phyloP scores from a whole-genome alignment of 192 early-diverging fungal species.

The Coemansia sp. region DNA sequence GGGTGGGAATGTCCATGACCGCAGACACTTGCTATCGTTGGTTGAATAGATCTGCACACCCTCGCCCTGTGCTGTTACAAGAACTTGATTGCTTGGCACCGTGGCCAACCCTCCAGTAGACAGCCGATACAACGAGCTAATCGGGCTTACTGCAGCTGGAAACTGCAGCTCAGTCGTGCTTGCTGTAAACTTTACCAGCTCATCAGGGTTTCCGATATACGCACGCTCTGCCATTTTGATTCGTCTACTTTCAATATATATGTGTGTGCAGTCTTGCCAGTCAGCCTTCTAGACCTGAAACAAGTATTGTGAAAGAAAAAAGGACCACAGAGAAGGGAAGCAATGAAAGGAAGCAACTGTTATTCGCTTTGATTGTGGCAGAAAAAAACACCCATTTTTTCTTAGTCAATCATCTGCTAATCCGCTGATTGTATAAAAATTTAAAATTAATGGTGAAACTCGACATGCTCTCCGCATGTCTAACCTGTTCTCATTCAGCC shows the following conservation, averaged over 20 bases:
- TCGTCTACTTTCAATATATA: not conserved
- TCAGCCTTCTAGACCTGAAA: too few species aligned
- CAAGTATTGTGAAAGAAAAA: too few species aligned
- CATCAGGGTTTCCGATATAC: conserved; percentile 40
- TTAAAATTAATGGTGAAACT: too few species aligned
- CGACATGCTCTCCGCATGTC: too few species aligned
- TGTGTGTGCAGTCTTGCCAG: too few species aligned
- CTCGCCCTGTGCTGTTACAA: conserved; percentile 42
- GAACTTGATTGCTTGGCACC: conserved; percentile 22
- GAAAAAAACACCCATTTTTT: too few species aligned
- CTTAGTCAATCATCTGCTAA: not conserved
- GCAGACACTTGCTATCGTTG: conserved; percentile 47
- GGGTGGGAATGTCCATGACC: conserved; percentile 51
- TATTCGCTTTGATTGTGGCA: too few species aligned
- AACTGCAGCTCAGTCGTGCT: conserved; percentile 34
- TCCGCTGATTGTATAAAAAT: too few species aligned
- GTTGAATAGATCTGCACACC: conserved; percentile 49
- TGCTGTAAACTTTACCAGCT: conserved; percentile 43
- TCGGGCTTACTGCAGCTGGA: conserved; percentile 44
- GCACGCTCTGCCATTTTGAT: conserved; percentile 20
- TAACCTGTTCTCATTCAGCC: too few species aligned
- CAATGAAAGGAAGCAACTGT: too few species aligned
- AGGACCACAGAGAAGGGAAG: too few species aligned
- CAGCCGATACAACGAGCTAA: conserved; percentile 22
- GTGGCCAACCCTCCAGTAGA: not conserved